A percentile compares a stretch with the other conserved stretches of the same genome.
phyloP scores from a whole-genome alignment of 2,329 filamentous ascomycete species.

The Shiraia sp. region DNA sequence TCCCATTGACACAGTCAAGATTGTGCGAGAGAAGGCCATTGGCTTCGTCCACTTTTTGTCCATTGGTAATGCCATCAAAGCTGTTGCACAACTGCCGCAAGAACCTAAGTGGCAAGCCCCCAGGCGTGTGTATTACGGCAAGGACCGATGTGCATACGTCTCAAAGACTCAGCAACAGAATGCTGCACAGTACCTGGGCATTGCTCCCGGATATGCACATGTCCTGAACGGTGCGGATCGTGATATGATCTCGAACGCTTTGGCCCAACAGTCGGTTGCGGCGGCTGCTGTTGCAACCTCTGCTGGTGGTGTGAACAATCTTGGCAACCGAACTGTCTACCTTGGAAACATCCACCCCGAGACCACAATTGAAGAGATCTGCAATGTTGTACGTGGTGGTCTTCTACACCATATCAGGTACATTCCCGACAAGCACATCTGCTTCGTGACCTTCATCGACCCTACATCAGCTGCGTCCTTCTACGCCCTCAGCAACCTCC shows the following conservation, averaged over 20 bases:
- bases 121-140: constrained; percentile 96
- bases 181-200: constrained; percentile 95
- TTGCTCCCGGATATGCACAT: constrained; percentile 94
- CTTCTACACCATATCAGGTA: constrained; percentile 97
- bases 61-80: constrained; percentile 97
- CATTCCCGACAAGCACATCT: constrained; percentile 99
- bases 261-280: constrained; percentile 96
- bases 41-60: constrained; percentile 97
- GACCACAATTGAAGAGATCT: constrained; percentile 98
- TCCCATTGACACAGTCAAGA: constrained; percentile 94
- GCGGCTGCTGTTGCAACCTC: constrained; percentile 95
- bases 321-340: constrained; percentile 97
- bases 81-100: constrained; percentile 92
- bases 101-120: constrained; percentile 97
- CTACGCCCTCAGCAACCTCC: constrained; percentile 95
- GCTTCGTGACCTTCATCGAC: constrained; percentile 99
- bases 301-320: constrained; percentile 93
- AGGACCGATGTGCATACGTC: constrained; percentile 96
- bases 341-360: constrained; percentile 98
- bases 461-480: constrained; percentile 97
- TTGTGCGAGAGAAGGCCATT: constrained; percentile 96
- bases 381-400: constrained; percentile 95
- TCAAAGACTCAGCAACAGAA: constrained; percentile 99
- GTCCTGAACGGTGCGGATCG: constrained; percentile 95
- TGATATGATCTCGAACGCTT: constrained; percentile 92